Conservation (phyloP, 1,139 yeast genomes). For the Candida pseudoviswanathii region DNA sequence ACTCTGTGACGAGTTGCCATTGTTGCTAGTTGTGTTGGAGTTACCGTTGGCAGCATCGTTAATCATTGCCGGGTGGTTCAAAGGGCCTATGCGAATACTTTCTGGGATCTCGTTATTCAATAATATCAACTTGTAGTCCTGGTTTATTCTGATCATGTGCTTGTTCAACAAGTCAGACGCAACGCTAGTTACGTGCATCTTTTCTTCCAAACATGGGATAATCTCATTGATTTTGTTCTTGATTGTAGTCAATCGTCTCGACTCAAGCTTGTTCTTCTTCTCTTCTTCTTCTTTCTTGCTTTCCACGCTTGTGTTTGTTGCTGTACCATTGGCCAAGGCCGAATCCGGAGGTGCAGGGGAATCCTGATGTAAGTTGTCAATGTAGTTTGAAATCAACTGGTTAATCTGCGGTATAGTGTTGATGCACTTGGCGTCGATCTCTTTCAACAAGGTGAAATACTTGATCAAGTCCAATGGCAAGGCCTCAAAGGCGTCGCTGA, state of each 20-base stretch:
- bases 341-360: not conserved
- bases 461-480: constrained; percentile 82
- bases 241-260: constrained; percentile 33
- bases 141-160: constrained; percentile 72
- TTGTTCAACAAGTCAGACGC: constrained; percentile 79
- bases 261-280: constrained; percentile 10
- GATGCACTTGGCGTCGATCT: constrained; percentile 93
- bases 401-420: constrained; percentile 70
- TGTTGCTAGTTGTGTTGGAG: constrained; percentile 23
- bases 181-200: constrained; percentile 94
- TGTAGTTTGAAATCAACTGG: constrained; percentile 56
- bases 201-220: constrained; percentile 92
- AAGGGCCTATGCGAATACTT: constrained; percentile 64
- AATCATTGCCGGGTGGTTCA: constrained; percentile 88
- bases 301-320: not conserved
- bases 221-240: constrained; percentile 62
- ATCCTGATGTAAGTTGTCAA: constrained; percentile 41
- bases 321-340: not conserved
- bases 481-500: constrained; percentile 89
- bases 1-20: constrained; percentile 61
- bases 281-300: constrained; percentile 9
- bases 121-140: constrained; percentile 73
- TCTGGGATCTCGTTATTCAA: constrained; percentile 77
- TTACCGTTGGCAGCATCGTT: constrained; percentile 44
- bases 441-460: constrained; percentile 85